Evolutionary conservation across 2,329 filamentous ascomycete species (phyloP), one percentile per base, ranked within the genome.

Genomic region (Cyanodermella asteris): DNA sequence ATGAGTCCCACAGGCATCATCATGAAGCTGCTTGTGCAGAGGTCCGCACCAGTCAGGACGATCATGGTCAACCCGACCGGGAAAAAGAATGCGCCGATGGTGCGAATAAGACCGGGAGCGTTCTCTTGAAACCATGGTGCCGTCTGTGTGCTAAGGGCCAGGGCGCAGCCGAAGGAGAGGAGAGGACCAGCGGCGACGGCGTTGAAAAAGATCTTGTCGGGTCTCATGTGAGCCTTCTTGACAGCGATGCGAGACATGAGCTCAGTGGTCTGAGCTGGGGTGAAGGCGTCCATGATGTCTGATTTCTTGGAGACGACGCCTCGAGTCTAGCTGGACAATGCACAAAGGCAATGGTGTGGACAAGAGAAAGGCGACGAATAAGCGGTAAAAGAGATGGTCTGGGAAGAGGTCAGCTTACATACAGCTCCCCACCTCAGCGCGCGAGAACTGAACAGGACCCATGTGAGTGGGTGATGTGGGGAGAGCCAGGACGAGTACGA

Each of bases 181-280:
- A 65, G 40, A 28, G 51, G 52, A 0, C 61, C 61, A 4, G 59
- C 59, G 22, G 59, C 54, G 20, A 63, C 49, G 4, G 53, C 43
- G 30, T 54, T 59, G 22, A 59, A 35, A 33, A 64, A 61, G 20
- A 62, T 45, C 33, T 63, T 64, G 36, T 61, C 53, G 4, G 54
- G 41, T 7, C 56, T 47, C 55, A 58, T 63, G 28, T 56, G 50
- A 7, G 56, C 57, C 37, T 64, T 65, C 26, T 47, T 47, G 14
- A 47, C 46, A 5, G 60, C 62, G n/a, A 54, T 47, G 7, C 56
- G 50, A 1, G 51, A 53, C 28, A 60, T 46, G 10, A 61, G 42
- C 41, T 64, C 57, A 6, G 54, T 53, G 18, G 59, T 54, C 42
- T 65, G 52, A 9, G 40, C 35, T 1, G 57, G 53, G 4, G 53